These are phyloP conservation scores for Chlamydomonas reinhardtii DNA, from an alignment of 163 green algal species.

Conservation along the genomic window DNA sequence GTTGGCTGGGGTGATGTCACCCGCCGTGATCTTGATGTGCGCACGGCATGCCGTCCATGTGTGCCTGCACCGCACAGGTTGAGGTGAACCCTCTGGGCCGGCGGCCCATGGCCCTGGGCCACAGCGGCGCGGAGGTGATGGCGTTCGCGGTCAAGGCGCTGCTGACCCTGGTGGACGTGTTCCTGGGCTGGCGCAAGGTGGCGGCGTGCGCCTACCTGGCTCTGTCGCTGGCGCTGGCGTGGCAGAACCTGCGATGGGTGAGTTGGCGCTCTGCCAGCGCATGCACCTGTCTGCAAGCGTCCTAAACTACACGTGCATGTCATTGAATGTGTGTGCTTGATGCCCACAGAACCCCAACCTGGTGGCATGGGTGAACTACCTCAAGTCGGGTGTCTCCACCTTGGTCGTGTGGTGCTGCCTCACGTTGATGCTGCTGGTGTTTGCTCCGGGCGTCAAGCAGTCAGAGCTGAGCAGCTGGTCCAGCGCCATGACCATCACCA, in stretches of 20 bases:
- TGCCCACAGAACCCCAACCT: constrained; percentile 6
- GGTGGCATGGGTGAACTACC: constrained; percentile 37
- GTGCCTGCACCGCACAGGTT: background rate
- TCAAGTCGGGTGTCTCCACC: constrained; percentile 4
- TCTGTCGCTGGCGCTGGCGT: constrained; percentile 9
- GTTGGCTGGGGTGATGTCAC: no score
- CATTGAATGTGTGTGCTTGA: no score
- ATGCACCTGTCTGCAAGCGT: no score
- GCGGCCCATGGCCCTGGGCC: constrained; percentile 35
- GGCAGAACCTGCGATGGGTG: constrained; percentile 30
- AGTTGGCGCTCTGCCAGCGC: background rate
- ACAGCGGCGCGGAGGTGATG: constrained; percentile 27
- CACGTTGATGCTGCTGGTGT: constrained; percentile 24
- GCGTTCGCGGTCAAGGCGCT: constrained; percentile 38
- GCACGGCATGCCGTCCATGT: background rate
- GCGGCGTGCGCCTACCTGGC: background rate
- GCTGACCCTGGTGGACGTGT: constrained; percentile 30
- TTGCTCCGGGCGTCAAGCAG: constrained; percentile 13
- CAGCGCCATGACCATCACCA: background rate
- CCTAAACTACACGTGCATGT: no score
- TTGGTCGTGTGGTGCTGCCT: constrained; percentile 22
- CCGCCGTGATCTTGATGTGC: no score
- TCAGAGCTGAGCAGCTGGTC: background rate
- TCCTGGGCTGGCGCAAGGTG: constrained; percentile 35
- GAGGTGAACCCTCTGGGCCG: constrained; percentile 35